phyloP scores from a whole-genome alignment of 345 rosid species.

The Salix viminalis region DNA sequence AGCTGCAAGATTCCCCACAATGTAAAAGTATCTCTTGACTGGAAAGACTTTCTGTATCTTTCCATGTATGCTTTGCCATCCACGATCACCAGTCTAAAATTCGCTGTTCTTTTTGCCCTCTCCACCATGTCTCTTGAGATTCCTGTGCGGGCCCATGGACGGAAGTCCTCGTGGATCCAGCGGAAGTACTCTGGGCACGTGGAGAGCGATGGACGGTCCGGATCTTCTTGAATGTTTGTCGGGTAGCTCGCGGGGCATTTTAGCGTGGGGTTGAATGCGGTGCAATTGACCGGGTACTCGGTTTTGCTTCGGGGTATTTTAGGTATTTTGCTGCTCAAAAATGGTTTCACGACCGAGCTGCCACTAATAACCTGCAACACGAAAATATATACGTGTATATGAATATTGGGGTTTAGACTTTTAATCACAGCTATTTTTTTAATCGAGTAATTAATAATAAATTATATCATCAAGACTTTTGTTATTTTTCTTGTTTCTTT shows the following conservation, averaged over 20 bases:
- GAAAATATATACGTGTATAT: no score
- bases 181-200: constrained; percentile 27
- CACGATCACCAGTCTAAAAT: constrained; percentile 18
- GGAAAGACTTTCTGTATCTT: constrained; percentile 11
- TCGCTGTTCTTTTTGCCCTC: constrained; percentile 17
- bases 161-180: constrained; percentile 26
- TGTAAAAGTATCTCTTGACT: constrained; percentile 23
- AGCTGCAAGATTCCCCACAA: constrained; percentile 30
- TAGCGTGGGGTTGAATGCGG: constrained; percentile 21
- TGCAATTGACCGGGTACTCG: constrained; percentile 49
- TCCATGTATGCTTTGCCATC: constrained; percentile 24
- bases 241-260: constrained; percentile 46
- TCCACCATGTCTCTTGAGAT: constrained; percentile 23
- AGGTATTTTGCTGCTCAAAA: background rate
- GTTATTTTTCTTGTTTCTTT: no score
- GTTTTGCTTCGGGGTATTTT: constrained; percentile 18
- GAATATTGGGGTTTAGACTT: no score
- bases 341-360: constrained; percentile 7
- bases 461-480: no score
- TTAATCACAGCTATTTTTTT: no score
- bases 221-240: constrained; percentile 5
- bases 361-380: constrained; percentile 19
- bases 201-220: constrained; percentile 4
- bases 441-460: no score
- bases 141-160: constrained; percentile 26